Percentiles rank a stretch among this genome's conserved stretches.
These are phyloP conservation scores for Eucalyptus cloeziana DNA, from an alignment of 345 rosid species.

Conservation along the genomic window DNA sequence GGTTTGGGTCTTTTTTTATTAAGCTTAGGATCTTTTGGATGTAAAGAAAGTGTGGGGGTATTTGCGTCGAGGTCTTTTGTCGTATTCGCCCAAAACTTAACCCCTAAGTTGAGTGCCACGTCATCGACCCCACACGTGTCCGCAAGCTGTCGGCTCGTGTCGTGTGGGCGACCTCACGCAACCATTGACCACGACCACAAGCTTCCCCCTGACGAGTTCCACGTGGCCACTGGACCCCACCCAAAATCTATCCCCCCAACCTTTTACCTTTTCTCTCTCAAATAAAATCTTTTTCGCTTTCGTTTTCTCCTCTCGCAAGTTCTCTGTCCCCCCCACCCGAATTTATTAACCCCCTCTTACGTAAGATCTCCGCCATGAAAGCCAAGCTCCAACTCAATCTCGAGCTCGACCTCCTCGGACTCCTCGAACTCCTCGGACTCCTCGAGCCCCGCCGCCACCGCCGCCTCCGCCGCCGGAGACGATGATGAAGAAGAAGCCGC, in stretches of 20 bases:
- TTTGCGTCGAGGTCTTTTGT: too few species aligned
- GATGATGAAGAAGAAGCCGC: constrained; percentile 26
- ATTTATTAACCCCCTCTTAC: neutral
- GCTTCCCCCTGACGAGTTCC: neutral
- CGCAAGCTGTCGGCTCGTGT: neutral
- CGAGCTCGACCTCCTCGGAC: neutral
- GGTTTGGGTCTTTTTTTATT: too few species aligned
- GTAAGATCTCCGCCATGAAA: neutral
- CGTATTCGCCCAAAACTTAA: neutral
- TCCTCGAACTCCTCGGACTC: neutral
- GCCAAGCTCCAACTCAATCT: neutral
- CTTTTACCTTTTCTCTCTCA: neutral
- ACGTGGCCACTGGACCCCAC: neutral
- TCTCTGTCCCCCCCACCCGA: neutral
- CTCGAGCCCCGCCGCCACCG: neutral
- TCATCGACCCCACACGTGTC: neutral
- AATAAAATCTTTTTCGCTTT: neutral
- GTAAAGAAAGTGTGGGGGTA: too few species aligned
- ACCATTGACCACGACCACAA: neutral
- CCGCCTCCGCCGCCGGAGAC: neutral
- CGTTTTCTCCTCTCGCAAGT: neutral
- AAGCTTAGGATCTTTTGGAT: too few species aligned
- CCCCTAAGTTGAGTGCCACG: neutral
- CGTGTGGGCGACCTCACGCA: neutral
- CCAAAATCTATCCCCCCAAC: neutral